Evolutionary conservation across 805 yeast genomes (phyloP), one percentile per base, ranked within the genome.

Genomic region (Zygotorulaspora florentina): DNA sequence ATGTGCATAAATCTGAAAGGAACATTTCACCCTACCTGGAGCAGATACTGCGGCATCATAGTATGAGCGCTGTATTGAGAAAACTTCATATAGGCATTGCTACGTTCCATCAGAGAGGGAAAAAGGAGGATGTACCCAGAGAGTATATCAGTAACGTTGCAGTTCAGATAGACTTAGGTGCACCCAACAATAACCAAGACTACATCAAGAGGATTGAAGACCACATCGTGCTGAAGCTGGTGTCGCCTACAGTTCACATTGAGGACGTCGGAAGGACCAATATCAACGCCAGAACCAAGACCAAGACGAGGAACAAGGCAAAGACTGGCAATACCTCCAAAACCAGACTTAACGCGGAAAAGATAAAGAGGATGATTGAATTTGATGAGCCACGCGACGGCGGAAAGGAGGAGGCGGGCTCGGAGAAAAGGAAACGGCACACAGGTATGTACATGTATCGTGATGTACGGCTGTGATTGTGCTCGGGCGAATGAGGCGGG

Each of bases 291-390:
- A 33, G 20, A 33, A 16, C 34, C 39, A 44, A 39, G 29, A 39
- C 26, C 7, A 12, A 16, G 26, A 31, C 20, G 16, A 27, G 13
- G 33, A 8, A 11, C 23, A 39, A 29, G 38, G 15, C 11, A 20
- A 31, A 31, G 16, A 35, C 26, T 13, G 39, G 31, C 23, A 27
- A 36, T 29, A 28, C 18, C 9, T 46, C 49, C 13, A 33, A 28
- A 10, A 39, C 35, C 20, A 30, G 54, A 12, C 43, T 53, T 4
- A 42, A 45, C 29, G 37, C 40, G 3, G 54, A 42, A 11, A 33
- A 40, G 26, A 45, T 48, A 6, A 39, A 46, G 15, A 42, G 40
- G 17, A 53, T 53, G 55, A 46, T 51, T 9, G 45, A 52, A 17
- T 50, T 51, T 27, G 55, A 55, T 17, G 43, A 48, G 26, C 17